Evolutionary conservation across 768 basidiomycete genomes (phyloP).

Genomic region (Basidioascus undulatus): DNA sequence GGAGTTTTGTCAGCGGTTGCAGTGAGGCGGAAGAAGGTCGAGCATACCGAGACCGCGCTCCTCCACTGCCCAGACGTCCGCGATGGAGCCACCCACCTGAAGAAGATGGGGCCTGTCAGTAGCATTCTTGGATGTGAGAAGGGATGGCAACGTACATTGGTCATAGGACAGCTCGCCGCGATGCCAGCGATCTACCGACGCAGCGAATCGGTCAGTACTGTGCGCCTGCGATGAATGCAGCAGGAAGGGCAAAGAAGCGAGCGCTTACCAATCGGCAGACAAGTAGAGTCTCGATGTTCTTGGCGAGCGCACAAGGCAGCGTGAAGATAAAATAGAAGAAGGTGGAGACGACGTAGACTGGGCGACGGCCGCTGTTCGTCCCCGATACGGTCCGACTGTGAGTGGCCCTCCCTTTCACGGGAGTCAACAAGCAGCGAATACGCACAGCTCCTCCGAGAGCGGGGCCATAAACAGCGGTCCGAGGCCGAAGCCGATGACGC

Average conservation of each 20-base stretch:
- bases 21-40: constrained; percentile 12
- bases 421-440: background rate
- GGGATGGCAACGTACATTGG: too few relatives aligned
- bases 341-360: constrained; percentile 13
- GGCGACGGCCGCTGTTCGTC: constrained; percentile 10
- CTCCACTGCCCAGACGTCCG: constrained; percentile 14
- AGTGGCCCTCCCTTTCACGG: background rate
- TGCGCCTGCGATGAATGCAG: too few relatives aligned
- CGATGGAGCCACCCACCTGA: constrained; percentile 14
- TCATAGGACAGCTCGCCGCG: constrained; percentile 15
- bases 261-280: constrained; percentile 13
- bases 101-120: too few relatives aligned
- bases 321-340: constrained; percentile 10
- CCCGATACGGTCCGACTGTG: constrained; percentile 1
- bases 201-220: background rate
- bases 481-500: constrained; percentile 14
- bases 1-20: background rate
- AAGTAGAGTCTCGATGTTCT: constrained; percentile 14
- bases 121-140: too few relatives aligned
- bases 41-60: constrained; percentile 17
- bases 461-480: constrained; percentile 18
- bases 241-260: too few relatives aligned
- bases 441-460: background rate
- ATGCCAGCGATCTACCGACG: constrained; percentile 13
- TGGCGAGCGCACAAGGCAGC: constrained; percentile 16